Conservation (phyloP, 305 asterid genomes). For the Solanum hybrid region DNA sequence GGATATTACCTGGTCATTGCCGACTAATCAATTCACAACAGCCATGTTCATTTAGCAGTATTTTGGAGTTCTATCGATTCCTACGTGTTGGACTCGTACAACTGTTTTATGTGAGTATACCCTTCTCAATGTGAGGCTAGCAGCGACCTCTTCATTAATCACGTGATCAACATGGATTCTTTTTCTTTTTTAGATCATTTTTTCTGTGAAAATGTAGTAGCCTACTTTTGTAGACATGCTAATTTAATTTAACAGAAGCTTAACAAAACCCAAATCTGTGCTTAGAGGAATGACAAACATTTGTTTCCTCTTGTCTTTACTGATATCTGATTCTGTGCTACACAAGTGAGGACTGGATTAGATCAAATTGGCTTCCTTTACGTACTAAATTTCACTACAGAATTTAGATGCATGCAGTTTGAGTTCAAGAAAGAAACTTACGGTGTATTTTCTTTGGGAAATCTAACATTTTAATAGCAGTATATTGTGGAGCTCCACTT, state of each 20-base stretch:
- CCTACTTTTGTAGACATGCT: neutral
- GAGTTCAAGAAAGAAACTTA: neutral
- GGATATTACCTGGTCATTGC: conserved; percentile 73
- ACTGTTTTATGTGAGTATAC: conserved; percentile 71
- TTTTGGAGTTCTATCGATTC: conserved; percentile 57
- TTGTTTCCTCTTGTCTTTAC: neutral
- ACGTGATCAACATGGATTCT: neutral
- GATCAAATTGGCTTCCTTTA: neutral
- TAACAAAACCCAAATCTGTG: neutral
- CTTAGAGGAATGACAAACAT: neutral
- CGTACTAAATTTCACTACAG: neutral
- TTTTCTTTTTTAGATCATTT: neutral
- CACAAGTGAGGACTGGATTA: neutral
- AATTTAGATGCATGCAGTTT: neutral
- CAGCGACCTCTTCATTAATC: neutral
- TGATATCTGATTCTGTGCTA: neutral
- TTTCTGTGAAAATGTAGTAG: neutral
- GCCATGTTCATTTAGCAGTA: conserved; percentile 36
- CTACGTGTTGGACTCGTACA: conserved; percentile 62
- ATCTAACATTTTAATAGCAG: neutral
- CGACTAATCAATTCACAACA: conserved; percentile 26
- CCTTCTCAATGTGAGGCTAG: neutral
- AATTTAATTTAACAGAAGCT: neutral
- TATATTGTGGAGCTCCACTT: neutral
- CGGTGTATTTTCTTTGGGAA: neutral